These are phyloP conservation scores for Apophysomyces variabilis DNA, from an alignment of 371 early-diverging fungal species.

Conservation along the genomic window DNA sequence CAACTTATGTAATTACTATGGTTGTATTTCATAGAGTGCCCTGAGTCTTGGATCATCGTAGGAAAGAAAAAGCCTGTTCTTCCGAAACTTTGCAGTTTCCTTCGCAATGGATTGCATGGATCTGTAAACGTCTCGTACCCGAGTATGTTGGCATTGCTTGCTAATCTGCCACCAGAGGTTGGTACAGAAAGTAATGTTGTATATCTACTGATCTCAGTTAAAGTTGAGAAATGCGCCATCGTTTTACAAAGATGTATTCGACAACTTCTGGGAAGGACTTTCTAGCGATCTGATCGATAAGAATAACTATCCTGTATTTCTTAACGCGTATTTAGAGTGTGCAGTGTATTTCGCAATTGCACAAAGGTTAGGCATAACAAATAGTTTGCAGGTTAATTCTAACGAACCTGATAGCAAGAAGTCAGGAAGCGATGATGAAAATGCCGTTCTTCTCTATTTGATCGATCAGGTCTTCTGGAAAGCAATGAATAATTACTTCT, in stretches of 20 bases:
- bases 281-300: conserved; percentile 55
- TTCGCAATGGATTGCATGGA: conserved; percentile 71
- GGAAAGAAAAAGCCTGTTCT: conserved; percentile 69
- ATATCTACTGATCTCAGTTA: conserved; percentile 24
- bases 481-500: conserved; percentile 24
- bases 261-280: conserved; percentile 72
- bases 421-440: conserved; percentile 8
- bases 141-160: conserved; percentile 70
- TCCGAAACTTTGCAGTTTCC: conserved; percentile 64
- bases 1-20: conserved; percentile 11
- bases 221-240: conserved; percentile 40
- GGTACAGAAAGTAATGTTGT: neutral
- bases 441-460: conserved; percentile 10
- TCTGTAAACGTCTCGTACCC: conserved; percentile 68
- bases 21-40: conserved; percentile 45
- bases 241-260: conserved; percentile 66
- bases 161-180: conserved; percentile 60
- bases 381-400: neutral
- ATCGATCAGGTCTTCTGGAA: conserved; percentile 26
- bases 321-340: conserved; percentile 69
- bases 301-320: conserved; percentile 53
- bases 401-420: conserved; percentile 20
- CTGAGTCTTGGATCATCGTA: conserved; percentile 68
- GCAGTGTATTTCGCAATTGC: conserved; percentile 56
- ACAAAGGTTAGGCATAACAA: conserved; percentile 38